phyloP scores from a whole-genome alignment of 495 filamentous ascomycete genomes.

The Tetracladium setigerum region DNA sequence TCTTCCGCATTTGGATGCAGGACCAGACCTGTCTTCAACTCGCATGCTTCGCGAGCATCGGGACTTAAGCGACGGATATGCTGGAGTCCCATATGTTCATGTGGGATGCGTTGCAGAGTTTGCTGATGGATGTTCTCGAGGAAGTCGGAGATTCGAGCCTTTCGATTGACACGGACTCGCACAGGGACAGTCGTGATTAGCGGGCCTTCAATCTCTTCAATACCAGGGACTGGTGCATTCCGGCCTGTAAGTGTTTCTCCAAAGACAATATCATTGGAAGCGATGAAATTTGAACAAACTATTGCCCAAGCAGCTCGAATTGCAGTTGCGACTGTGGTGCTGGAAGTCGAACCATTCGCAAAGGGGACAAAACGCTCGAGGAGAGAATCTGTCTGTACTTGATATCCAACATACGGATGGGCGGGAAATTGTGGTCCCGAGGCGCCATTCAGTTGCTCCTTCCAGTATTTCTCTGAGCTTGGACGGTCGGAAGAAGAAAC shows the following conservation, averaged over 20 bases:
- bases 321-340: too few relatives aligned
- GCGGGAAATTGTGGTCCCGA: background rate
- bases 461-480: slow-evolving; percentile 6
- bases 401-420: too few relatives aligned
- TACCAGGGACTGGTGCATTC: background rate
- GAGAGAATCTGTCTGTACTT: too few relatives aligned
- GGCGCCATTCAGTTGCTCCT: background rate
- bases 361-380: too few relatives aligned
- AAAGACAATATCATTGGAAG: slow-evolving; percentile 38
- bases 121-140: slow-evolving; percentile 45
- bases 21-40: slow-evolving; percentile 51
- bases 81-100: slow-evolving; percentile 64
- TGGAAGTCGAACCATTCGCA: too few relatives aligned
- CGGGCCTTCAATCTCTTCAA: slow-evolving; percentile 5
- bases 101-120: slow-evolving; percentile 43
- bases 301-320: slow-evolving; percentile 33
- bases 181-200: slow-evolving; percentile 7
- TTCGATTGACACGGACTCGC: slow-evolving; percentile 44
- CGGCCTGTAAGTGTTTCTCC: slow-evolving; percentile 12
- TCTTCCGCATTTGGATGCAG: slow-evolving; percentile 31
- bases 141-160: slow-evolving; percentile 44
- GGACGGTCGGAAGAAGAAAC: background rate
- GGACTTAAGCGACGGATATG: slow-evolving; percentile 55
- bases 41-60: slow-evolving; percentile 58
- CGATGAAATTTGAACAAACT: slow-evolving; percentile 23